These are phyloP conservation scores for Moricandia moricandioides DNA, from an alignment of 345 rosid genomes.

Conservation along the genomic window DNA sequence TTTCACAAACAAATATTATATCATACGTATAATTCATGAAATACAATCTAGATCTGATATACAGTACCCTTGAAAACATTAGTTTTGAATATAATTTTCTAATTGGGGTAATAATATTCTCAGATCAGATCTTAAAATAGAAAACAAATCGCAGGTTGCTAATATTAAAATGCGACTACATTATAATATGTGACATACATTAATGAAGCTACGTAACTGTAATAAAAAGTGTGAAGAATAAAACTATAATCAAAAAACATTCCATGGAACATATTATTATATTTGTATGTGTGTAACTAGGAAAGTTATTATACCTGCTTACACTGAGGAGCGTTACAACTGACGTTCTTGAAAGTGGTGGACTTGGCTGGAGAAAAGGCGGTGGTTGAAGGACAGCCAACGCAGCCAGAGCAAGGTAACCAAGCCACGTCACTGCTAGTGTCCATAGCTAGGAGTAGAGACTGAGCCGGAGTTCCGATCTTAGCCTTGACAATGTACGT, in stretches of 20 bases:
- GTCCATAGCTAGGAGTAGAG: slow-evolving; percentile 79
- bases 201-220: slow-evolving; percentile 1
- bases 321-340: slow-evolving; percentile 69
- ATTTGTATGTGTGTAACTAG: neutral
- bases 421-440: slow-evolving; percentile 87
- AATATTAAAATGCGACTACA: slow-evolving; percentile 15
- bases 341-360: slow-evolving; percentile 56
- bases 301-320: slow-evolving; percentile 49
- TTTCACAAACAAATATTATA: neutral
- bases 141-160: neutral
- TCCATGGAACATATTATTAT: slow-evolving; percentile 23
- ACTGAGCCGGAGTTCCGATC: slow-evolving; percentile 81
- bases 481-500: slow-evolving; percentile 67
- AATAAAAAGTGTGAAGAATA: neutral
- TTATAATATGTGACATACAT: neutral
- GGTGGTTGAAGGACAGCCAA: slow-evolving; percentile 64
- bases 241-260: slow-evolving; percentile 21
- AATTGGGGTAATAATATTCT: neutral
- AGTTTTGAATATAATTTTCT: neutral
- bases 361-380: slow-evolving; percentile 51
- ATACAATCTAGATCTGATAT: slow-evolving; percentile 16
- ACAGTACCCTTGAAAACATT: neutral
- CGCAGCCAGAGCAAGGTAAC: slow-evolving; percentile 79
- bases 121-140: neutral
- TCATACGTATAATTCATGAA: neutral